These are phyloP conservation scores for Fusarium xyrophilum DNA, from an alignment of 2,329 filamentous ascomycete species.

Conservation along the genomic window DNA sequence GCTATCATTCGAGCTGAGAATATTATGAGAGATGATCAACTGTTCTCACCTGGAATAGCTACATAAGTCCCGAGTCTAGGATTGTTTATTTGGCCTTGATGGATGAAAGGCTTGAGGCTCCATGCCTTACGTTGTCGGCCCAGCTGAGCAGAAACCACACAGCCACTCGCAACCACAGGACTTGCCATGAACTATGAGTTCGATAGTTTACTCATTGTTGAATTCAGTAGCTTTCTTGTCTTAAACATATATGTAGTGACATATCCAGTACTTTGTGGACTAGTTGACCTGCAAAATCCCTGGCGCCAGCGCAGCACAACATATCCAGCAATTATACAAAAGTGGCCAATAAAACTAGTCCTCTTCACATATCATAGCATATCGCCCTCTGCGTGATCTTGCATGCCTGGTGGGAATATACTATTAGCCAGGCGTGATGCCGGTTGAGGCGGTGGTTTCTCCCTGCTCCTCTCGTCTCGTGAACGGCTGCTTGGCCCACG, in stretches of 20 bases:
- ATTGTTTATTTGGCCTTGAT: not conserved
- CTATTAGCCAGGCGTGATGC: conserved; percentile 52
- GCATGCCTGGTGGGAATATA: conserved; percentile 44
- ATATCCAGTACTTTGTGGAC: not conserved
- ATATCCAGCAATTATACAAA: conserved; percentile 16
- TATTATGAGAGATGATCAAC: not conserved
- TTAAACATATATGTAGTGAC: not conserved
- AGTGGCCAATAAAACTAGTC: not conserved
- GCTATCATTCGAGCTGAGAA: not conserved
- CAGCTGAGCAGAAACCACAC: not conserved
- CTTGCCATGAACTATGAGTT: not conserved
- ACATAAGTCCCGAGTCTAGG: not conserved
- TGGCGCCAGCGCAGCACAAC: conserved; percentile 22
- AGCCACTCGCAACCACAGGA: not conserved
- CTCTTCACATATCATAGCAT: conserved; percentile 41
- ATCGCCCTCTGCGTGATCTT: conserved; percentile 48
- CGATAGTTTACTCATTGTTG: not conserved
- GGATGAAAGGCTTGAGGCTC: not conserved
- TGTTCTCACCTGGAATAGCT: not conserved
- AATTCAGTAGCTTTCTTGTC: conserved; percentile 8
- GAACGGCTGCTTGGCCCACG: conserved; percentile 45
- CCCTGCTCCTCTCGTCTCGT: conserved; percentile 45
- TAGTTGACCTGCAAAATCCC: conserved; percentile 2
- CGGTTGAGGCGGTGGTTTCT: conserved; percentile 49
- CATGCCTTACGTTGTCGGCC: not conserved